phyloP scores from a whole-genome alignment of 1,284 basidiomycete species.

The Fomitopsis palustris region DNA sequence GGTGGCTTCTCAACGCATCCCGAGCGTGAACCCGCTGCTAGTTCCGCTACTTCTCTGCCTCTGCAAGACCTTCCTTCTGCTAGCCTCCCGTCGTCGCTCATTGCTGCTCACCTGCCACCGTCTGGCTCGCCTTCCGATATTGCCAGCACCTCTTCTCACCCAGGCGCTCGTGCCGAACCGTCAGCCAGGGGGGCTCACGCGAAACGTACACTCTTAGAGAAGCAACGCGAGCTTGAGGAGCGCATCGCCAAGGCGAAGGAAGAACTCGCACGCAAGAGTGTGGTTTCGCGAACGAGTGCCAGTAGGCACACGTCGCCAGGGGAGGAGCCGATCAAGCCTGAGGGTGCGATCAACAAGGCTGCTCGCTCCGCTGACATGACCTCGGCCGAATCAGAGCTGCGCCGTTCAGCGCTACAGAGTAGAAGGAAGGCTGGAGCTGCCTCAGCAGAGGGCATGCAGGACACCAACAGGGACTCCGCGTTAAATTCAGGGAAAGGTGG shows the following conservation, averaged over 20 bases:
- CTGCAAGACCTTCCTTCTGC: no score
- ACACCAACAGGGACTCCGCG: not conserved
- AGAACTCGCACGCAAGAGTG: slow-evolving; percentile 22
- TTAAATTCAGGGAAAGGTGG: not conserved
- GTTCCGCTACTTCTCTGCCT: no score
- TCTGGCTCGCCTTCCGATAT: not conserved
- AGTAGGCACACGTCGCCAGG: not conserved
- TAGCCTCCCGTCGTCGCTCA: not conserved
- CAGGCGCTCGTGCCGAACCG: not conserved
- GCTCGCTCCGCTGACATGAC: not conserved
- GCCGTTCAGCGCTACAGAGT: not conserved
- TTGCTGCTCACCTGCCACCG: not conserved
- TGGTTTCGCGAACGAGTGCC: not conserved
- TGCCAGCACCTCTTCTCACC: not conserved
- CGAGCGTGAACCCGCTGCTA: no score
- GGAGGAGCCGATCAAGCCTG: not conserved
- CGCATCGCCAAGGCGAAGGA: slow-evolving; percentile 34
- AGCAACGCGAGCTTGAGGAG: slow-evolving; percentile 41
- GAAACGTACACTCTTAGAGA: slow-evolving; percentile 34
- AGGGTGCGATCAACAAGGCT: not conserved
- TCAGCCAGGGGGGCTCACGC: slow-evolving; percentile 4
- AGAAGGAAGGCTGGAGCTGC: not conserved
- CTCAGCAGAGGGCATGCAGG: not conserved
- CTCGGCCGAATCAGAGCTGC: not conserved
- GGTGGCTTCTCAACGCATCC: no score